phyloP scores from a whole-genome alignment of 2,329 filamentous ascomycete species.

The Tolypocladium cylindrosporum region DNA sequence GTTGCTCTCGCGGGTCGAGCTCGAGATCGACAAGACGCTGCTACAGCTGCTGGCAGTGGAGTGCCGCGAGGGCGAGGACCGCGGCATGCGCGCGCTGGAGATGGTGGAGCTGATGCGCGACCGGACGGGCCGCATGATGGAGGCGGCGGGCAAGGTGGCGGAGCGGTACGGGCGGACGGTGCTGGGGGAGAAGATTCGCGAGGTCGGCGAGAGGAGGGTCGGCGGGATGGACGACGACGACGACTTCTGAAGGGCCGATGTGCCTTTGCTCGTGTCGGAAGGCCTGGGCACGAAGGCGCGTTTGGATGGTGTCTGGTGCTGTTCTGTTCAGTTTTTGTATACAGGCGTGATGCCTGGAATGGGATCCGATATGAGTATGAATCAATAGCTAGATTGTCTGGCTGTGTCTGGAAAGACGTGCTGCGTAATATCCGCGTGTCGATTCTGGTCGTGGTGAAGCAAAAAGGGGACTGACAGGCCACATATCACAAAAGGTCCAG shows the following conservation, averaged over 20 bases:
- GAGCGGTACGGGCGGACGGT: conserved; percentile 72
- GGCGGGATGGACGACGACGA: conserved; percentile 51
- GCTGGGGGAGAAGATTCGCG: conserved; percentile 82
- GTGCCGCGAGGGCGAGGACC: conserved; percentile 85
- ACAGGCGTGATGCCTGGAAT: not conserved
- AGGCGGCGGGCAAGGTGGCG: conserved; percentile 84
- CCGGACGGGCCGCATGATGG: conserved; percentile 76
- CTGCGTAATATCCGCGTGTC: too few species aligned
- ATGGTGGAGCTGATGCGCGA: conserved; percentile 81
- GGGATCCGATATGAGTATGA: not conserved
- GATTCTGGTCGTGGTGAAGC: not conserved
- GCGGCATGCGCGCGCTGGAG: conserved; percentile 90
- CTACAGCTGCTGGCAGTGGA: conserved; percentile 82
- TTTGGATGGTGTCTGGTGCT: not conserved
- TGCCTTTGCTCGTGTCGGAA: not conserved
- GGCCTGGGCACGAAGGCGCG: not conserved
- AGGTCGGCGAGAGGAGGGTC: conserved; percentile 64
- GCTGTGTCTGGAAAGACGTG: too few species aligned
- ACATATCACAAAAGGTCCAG: not conserved
- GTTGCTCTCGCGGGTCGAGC: conserved; percentile 59
- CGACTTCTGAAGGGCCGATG: conserved; percentile 6
- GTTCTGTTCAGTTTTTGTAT: not conserved
- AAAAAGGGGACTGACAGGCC: not conserved
- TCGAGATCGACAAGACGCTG: conserved; percentile 83
- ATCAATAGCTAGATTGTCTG: not conserved